phyloP scores from a whole-genome alignment of 1,284 basidiomycete genomes.

The Exobasidium cylindrosporum region DNA sequence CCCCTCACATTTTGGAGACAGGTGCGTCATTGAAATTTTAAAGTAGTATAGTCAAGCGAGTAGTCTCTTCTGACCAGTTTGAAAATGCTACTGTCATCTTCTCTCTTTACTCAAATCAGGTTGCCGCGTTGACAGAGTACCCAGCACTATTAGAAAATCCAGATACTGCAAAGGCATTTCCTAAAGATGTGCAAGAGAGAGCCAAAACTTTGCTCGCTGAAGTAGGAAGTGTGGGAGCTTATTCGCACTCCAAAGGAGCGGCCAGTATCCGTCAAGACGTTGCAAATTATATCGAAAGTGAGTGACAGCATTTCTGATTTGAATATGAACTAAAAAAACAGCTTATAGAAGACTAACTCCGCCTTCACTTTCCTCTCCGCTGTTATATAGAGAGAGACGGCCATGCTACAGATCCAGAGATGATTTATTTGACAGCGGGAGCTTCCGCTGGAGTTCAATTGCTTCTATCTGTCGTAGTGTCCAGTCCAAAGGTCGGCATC shows the following conservation, averaged over 20 bases:
- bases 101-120: conserved; percentile 58
- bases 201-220: conserved; percentile 76
- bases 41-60: conserved; percentile 5
- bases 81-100: too few species aligned
- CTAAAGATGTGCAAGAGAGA: conserved; percentile 77
- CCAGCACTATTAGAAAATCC: conserved; percentile 78
- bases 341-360: not conserved
- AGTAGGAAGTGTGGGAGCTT: conserved; percentile 91
- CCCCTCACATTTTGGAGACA: conserved; percentile 91
- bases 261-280: conserved; percentile 83
- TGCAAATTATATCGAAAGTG: conserved; percentile 82
- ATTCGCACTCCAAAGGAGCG: conserved; percentile 92
- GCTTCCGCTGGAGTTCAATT: conserved; percentile 89
- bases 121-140: conserved; percentile 87
- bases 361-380: not conserved
- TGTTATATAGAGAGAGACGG: conserved; percentile 29
- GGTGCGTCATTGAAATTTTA: conserved; percentile 58
- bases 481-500: conserved; percentile 66
- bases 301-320: conserved; percentile 29
- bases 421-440: conserved; percentile 90
- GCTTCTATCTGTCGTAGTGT: conserved; percentile 76
- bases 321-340: not conserved
- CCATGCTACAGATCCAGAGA: conserved; percentile 73
- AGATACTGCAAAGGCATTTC: conserved; percentile 67
- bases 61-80: too few species aligned